These are phyloP conservation scores for Trifolium repens DNA, from an alignment of 306 rosid genomes.

Conservation along the genomic window DNA sequence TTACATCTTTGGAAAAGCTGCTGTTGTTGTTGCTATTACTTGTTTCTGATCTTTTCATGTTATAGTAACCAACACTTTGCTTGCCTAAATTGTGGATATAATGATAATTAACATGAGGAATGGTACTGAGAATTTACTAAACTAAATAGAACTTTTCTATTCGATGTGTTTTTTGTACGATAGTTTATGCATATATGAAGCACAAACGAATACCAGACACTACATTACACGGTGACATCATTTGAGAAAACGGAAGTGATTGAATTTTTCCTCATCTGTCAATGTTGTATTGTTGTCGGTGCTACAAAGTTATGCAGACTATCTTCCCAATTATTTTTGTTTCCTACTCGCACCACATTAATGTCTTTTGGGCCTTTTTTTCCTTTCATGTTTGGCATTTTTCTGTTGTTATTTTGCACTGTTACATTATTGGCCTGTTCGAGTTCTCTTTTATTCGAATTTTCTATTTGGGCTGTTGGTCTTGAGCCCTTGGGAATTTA, in stretches of 20 bases:
- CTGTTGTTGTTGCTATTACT: neutral
- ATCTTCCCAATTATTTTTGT: neutral
- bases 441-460: too few species aligned
- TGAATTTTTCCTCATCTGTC: neutral
- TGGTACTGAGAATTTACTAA: neutral
- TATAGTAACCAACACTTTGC: neutral
- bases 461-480: too few species aligned
- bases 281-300: neutral
- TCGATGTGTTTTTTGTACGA: neutral
- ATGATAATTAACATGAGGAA: too few species aligned
- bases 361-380: too few species aligned
- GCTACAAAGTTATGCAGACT: neutral
- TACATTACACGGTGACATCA: neutral
- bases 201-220: neutral
- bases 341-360: neutral
- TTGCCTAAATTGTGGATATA: too few species aligned
- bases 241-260: neutral
- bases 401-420: too few species aligned
- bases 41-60: neutral
- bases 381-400: too few species aligned
- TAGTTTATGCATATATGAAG: neutral
- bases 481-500: too few species aligned
- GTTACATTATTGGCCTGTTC: too few species aligned
- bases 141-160: neutral
- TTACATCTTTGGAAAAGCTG: neutral